A percentile compares a stretch with the other conserved stretches of the same genome.
Conservation (phyloP, 1,284 basidiomycete species). For the Leccinum subatratum region DNA sequence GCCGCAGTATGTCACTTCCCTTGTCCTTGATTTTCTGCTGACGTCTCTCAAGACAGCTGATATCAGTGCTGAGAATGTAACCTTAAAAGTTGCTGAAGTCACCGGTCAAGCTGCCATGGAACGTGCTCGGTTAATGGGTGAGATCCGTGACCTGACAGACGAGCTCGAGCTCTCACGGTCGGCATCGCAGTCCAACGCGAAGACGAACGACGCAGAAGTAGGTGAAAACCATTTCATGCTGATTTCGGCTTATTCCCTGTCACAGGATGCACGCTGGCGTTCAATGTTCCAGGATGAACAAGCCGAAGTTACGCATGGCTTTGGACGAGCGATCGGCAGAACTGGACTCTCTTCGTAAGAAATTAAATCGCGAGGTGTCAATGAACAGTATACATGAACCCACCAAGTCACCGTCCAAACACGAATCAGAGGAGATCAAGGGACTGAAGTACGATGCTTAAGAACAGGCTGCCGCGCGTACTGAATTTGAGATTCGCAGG, state of each 20-base stretch:
- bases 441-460: constrained; percentile 62
- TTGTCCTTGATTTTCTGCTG: constrained; percentile 3
- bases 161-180: constrained; percentile 41
- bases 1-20: constrained; percentile 53
- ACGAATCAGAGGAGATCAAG: constrained; percentile 61
- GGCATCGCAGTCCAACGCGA: constrained; percentile 11
- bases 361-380: constrained; percentile 49
- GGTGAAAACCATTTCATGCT: constrained; percentile 15
- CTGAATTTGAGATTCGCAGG: constrained; percentile 36
- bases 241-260: constrained; percentile 14
- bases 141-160: constrained; percentile 49
- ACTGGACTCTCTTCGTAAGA: constrained; percentile 56
- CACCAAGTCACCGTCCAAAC: constrained; percentile 39
- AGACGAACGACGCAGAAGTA: constrained; percentile 17
- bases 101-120: constrained; percentile 45
- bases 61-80: constrained; percentile 27
- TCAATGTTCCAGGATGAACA: constrained; percentile 38
- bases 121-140: constrained; percentile 43
- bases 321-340: constrained; percentile 48
- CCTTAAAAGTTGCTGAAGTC: constrained; percentile 35
- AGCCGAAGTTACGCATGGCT: constrained; percentile 37
- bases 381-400: constrained; percentile 39
- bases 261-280: constrained; percentile 30
- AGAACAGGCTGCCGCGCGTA: constrained; percentile 2
- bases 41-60: constrained; percentile 24